phyloP scores from a whole-genome alignment of 2,329 filamentous ascomycete genomes.

The Botrytis cinerea region DNA sequence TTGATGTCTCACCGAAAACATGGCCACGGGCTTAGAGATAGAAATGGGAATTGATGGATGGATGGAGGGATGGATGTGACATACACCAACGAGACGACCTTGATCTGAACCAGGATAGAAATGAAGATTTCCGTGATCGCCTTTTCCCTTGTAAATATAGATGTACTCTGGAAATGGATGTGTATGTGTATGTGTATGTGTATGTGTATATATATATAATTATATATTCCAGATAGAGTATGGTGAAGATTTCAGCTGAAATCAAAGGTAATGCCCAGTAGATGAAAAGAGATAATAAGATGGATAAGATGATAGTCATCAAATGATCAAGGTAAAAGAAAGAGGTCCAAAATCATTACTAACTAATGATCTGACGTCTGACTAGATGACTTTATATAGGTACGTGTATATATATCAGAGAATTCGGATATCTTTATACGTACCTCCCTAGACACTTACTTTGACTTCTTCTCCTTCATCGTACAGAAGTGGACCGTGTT shows the following conservation, averaged over 20 bases:
- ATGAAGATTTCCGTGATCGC: background rate
- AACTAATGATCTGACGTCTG: background rate
- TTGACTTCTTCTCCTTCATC: background rate
- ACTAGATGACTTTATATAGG: constrained; percentile 1
- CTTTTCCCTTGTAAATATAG: background rate
- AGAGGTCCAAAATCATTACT: background rate
- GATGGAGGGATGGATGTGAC: background rate
- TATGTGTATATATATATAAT: background rate
- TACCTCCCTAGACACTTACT: background rate
- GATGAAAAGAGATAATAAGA: background rate
- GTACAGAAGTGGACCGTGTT: constrained; percentile 7
- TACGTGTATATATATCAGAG: background rate
- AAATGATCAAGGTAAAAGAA: background rate
- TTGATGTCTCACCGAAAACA: constrained; percentile 20
- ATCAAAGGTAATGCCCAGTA: background rate
- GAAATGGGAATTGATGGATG: background rate
- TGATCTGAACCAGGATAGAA: constrained; percentile 10
- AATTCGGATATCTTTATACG: background rate
- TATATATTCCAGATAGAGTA: background rate
- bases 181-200: background rate
- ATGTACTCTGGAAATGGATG: background rate
- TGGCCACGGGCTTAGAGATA: background rate
- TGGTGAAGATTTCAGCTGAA: background rate
- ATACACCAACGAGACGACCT: background rate
- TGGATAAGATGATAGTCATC: background rate